Percentiles rank a stretch among this genome's conserved stretches.
Evolutionary conservation across 495 filamentous ascomycete genomes (phyloP).

Genomic region (Neurospora sp.): DNA sequence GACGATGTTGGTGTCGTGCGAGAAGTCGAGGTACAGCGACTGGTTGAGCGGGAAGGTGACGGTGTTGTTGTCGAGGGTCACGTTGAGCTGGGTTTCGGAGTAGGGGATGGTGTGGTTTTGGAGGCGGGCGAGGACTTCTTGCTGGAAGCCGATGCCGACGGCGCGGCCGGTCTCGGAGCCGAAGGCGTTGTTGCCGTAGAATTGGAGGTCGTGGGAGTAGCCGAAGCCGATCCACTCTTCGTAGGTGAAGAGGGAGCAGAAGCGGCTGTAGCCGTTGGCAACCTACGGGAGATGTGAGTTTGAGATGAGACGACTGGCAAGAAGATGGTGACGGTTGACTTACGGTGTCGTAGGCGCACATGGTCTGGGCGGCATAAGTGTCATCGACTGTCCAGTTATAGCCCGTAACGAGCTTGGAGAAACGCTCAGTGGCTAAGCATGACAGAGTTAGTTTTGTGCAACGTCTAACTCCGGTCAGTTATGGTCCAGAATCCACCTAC

Average conservation of each 20-base stretch:
- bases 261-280: slow-evolving; percentile 54
- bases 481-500: neutral
- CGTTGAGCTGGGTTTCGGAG: slow-evolving; percentile 47
- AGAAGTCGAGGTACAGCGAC: slow-evolving; percentile 69
- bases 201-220: slow-evolving; percentile 55
- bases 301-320: slow-evolving; percentile 24
- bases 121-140: slow-evolving; percentile 51
- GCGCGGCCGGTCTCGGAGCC: slow-evolving; percentile 53
- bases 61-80: slow-evolving; percentile 55
- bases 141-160: slow-evolving; percentile 52
- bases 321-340: slow-evolving; percentile 25
- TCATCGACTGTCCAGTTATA: slow-evolving; percentile 44
- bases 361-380: slow-evolving; percentile 48
- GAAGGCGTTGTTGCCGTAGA: slow-evolving; percentile 47
- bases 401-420: slow-evolving; percentile 34
- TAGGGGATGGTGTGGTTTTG: slow-evolving; percentile 42
- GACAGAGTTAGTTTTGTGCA: neutral
- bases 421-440: slow-evolving; percentile 31
- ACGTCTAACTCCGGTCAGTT: neutral
- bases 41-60: slow-evolving; percentile 60
- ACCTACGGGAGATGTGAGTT: slow-evolving; percentile 8
- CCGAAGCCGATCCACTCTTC: slow-evolving; percentile 65
- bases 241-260: slow-evolving; percentile 62
- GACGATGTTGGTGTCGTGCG: slow-evolving; percentile 74
- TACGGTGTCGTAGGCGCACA: slow-evolving; percentile 69